Conservation (phyloP, 176 grass and related monocot species). For the Rhynchospora pubera region DNA sequence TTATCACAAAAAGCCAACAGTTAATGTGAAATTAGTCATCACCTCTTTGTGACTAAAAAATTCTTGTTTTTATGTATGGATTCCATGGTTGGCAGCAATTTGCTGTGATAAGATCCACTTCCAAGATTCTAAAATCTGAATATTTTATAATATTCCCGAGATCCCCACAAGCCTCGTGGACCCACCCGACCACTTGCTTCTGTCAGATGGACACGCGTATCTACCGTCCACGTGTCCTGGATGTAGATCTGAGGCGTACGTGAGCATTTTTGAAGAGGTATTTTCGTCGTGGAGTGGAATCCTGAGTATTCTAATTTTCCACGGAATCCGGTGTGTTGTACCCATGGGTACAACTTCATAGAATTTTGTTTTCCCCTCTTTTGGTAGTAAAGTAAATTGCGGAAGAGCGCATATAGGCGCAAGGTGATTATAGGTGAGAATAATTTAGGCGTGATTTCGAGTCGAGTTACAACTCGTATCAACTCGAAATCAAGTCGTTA, state of each 20-base stretch:
- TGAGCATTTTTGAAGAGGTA: background rate
- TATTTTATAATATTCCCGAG: background rate
- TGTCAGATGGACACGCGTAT: background rate
- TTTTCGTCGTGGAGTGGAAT: background rate
- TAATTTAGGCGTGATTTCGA: too few relatives aligned
- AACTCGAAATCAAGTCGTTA: too few relatives aligned
- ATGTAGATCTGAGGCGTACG: background rate
- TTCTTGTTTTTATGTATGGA: background rate
- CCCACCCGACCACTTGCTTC: background rate
- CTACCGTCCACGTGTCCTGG: background rate
- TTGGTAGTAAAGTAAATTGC: too few relatives aligned
- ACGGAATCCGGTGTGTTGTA: slow-evolving; percentile 7
- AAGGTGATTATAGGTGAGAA: too few relatives aligned
- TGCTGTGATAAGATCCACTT: slow-evolving; percentile 10
- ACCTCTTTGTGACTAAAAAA: background rate
- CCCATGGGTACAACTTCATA: background rate
- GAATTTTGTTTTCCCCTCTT: too few relatives aligned
- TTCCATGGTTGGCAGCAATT: slow-evolving; percentile 16
- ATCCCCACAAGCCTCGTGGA: background rate
- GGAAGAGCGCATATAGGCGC: too few relatives aligned
- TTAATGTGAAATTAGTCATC: background rate
- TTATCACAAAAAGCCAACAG: background rate
- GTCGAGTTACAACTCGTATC: too few relatives aligned
- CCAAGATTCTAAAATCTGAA: slow-evolving; percentile 21
- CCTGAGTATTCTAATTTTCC: background rate